phyloP scores from a whole-genome alignment of 1,284 basidiomycete species.

The Microbotryomycetes sp. region DNA sequence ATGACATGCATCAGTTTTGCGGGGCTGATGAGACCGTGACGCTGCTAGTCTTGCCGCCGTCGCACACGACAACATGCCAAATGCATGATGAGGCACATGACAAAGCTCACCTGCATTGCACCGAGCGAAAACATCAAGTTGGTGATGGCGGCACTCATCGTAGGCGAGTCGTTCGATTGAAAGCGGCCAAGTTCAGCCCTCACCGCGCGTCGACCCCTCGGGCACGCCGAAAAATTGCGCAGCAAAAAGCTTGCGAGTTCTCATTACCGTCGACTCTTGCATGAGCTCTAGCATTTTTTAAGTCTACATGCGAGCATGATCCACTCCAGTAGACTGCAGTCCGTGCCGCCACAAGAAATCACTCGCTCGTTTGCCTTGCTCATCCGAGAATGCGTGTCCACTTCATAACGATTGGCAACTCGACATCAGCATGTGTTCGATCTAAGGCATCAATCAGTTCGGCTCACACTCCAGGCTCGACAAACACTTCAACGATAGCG shows the following conservation, averaged over 20 bases:
- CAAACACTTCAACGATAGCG: slow-evolving; percentile 39
- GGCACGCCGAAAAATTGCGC: too few relatives aligned
- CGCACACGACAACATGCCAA: background rate
- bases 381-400: slow-evolving; percentile 44
- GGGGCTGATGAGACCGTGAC: background rate
- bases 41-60: background rate
- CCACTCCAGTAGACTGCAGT: slow-evolving; percentile 19
- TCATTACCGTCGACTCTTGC: too few relatives aligned
- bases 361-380: slow-evolving; percentile 42
- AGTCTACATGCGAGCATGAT: too few relatives aligned
- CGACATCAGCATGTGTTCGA: background rate
- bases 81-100: too few relatives aligned
- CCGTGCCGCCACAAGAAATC: slow-evolving; percentile 45
- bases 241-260: too few relatives aligned
- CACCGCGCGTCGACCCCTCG: too few relatives aligned
- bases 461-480: slow-evolving; percentile 35
- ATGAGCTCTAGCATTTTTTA: too few relatives aligned
- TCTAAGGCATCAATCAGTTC: background rate
- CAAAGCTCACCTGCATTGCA: slow-evolving; percentile 88
- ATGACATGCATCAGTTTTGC: background rate
- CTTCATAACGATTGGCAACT: background rate
- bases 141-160: slow-evolving; percentile 21
- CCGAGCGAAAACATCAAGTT: slow-evolving; percentile 81
- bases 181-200: too few relatives aligned
- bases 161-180: too few relatives aligned